Percentiles rank a stretch among this genome's conserved stretches.
phyloP scores from a whole-genome alignment of 345 rosid species.

The Dipteronia dyeriana region DNA sequence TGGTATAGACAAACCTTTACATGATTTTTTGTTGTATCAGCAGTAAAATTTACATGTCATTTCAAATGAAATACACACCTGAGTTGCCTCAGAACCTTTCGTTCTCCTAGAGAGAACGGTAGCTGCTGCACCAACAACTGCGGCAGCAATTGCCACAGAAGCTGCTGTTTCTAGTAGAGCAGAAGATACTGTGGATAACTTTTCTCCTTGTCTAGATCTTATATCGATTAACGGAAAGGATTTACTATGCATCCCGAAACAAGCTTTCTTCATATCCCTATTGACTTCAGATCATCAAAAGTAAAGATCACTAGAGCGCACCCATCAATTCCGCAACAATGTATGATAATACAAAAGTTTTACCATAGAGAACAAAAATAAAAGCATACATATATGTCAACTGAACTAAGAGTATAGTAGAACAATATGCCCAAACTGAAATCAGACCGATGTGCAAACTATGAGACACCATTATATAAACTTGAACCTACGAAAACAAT shows the following conservation, averaged over 20 bases:
- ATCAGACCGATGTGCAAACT: not conserved
- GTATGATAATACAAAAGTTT: not conserved
- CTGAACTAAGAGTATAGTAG: not conserved
- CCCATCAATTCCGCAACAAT: constrained; percentile 2
- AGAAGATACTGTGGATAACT: constrained; percentile 25
- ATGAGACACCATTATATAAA: not conserved
- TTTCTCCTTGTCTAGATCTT: constrained; percentile 35
- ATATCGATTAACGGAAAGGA: constrained; percentile 24
- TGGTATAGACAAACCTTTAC: not conserved
- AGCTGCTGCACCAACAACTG: constrained; percentile 88
- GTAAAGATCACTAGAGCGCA: constrained; percentile 21
- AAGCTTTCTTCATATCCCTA: constrained; percentile 30
- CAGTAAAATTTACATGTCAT: no score
- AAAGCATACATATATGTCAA: not conserved
- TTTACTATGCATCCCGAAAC: constrained; percentile 13
- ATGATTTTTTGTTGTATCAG: not conserved
- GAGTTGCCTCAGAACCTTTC: constrained; percentile 51
- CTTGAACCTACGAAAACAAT: not conserved
- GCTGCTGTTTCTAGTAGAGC: constrained; percentile 77
- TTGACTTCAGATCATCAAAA: constrained; percentile 33
- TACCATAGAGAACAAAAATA: not conserved
- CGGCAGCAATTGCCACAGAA: constrained; percentile 81
- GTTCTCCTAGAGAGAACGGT: constrained; percentile 62
- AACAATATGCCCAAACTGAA: not conserved
- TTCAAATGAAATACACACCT: constrained; percentile 39